Percentiles rank a stretch among this genome's conserved stretches.
Conservation (phyloP, 169 alveolate genomes). For the Besnoitia besnoiti region DNA sequence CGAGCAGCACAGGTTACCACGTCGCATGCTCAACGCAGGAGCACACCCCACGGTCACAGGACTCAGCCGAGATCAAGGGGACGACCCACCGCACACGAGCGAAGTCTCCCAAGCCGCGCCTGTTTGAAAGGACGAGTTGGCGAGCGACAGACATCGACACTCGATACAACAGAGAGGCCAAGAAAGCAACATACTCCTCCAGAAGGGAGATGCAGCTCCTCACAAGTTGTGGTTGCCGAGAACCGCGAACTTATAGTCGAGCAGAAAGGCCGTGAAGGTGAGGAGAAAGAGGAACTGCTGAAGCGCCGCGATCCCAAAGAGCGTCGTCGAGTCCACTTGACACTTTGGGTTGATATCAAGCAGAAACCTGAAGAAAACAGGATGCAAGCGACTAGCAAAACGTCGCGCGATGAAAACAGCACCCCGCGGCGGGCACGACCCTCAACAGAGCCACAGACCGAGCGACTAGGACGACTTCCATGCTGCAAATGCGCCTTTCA, state of each 20-base stretch:
- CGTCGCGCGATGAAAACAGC: neutral
- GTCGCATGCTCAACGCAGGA: no score
- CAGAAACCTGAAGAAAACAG: slow-evolving; percentile 53
- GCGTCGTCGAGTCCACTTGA: slow-evolving; percentile 71
- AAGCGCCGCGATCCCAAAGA: slow-evolving; percentile 77
- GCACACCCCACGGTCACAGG: no score
- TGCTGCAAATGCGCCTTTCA: no score
- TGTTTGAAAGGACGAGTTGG: no score
- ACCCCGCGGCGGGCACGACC: no score
- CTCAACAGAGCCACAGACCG: no score
- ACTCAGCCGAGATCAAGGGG: no score
- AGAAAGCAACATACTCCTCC: neutral
- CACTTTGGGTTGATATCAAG: slow-evolving; percentile 79
- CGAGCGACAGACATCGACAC: neutral
- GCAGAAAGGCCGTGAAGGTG: slow-evolving; percentile 72
- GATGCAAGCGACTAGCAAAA: neutral
- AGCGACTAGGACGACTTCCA: no score
- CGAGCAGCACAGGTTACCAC: no score
- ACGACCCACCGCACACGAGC: no score
- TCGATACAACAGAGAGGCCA: neutral
- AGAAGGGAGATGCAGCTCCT: slow-evolving; percentile 31
- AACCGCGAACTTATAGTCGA: slow-evolving; percentile 74
- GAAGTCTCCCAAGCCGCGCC: no score
- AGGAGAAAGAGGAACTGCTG: slow-evolving; percentile 75
- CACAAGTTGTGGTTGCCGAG: slow-evolving; percentile 50